These are phyloP conservation scores for Westerdykella sp. DNA, from an alignment of 2,329 filamentous ascomycete species.

Conservation along the genomic window DNA sequence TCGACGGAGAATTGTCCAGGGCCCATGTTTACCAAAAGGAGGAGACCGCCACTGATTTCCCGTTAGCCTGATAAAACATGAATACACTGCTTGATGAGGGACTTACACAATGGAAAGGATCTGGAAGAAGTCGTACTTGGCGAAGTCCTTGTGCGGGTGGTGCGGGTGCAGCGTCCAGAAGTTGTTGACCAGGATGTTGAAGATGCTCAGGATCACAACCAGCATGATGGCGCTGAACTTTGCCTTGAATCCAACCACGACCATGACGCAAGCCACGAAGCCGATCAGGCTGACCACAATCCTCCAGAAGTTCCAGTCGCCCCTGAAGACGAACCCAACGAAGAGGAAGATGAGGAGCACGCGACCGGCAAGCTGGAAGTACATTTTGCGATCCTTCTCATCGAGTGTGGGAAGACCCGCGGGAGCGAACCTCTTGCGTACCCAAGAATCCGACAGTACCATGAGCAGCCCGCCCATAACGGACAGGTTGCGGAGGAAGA, in stretches of 20 bases:
- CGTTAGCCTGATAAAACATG: slow-evolving; percentile 12
- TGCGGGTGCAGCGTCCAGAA: slow-evolving; percentile 99
- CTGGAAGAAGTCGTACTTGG: slow-evolving; percentile 99
- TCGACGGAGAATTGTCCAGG: slow-evolving; percentile 97
- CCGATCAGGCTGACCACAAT: slow-evolving; percentile 79
- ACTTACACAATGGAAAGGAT: slow-evolving; percentile 91
- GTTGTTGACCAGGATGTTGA: slow-evolving; percentile 98
- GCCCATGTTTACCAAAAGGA: slow-evolving; percentile 97
- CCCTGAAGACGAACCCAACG: slow-evolving; percentile 90
- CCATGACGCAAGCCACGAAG: slow-evolving; percentile 91
- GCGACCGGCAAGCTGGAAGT: slow-evolving; percentile 95
- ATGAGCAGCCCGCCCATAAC: slow-evolving; percentile 96
- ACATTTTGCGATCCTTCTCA: slow-evolving; percentile 99
- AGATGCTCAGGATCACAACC: slow-evolving; percentile 89
- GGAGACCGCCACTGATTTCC: slow-evolving; percentile 64
- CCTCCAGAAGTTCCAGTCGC: slow-evolving; percentile 85
- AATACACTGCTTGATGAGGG: slow-evolving; percentile 1
- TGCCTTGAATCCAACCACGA: slow-evolving; percentile 98
- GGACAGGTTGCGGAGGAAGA: slow-evolving; percentile 97
- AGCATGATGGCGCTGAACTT: slow-evolving; percentile 97
- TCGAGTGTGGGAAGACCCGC: slow-evolving; percentile 89
- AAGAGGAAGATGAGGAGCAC: slow-evolving; percentile 97
- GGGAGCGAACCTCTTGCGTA: slow-evolving; percentile 94
- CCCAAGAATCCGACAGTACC: slow-evolving; percentile 97
- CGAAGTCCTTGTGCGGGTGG: slow-evolving; percentile 99